These are phyloP conservation scores for Coleophoma cylindrospora DNA, from an alignment of 2,329 filamentous ascomycete genomes.

Conservation along the genomic window DNA sequence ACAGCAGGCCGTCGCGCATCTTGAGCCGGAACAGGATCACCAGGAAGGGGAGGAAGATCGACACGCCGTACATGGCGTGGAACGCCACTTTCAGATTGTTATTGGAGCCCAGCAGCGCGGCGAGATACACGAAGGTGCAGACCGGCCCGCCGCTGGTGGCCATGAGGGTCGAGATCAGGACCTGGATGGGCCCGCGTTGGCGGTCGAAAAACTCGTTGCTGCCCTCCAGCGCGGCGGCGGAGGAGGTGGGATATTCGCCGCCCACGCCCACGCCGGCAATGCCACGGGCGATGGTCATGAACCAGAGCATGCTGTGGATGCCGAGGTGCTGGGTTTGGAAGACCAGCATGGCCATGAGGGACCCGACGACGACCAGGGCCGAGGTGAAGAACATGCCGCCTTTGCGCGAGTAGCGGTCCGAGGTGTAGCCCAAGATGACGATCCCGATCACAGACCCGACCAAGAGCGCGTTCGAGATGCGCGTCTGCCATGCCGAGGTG, in stretches of 20 bases:
- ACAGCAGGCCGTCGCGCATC: slow-evolving; percentile 29
- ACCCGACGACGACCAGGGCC: slow-evolving; percentile 24
- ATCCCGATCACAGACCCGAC: slow-evolving; percentile 28
- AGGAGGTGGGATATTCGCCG: slow-evolving; percentile 32
- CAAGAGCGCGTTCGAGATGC: slow-evolving; percentile 27
- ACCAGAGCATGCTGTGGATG: slow-evolving; percentile 30
- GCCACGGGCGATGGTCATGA: slow-evolving; percentile 29
- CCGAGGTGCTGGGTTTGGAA: slow-evolving; percentile 24
- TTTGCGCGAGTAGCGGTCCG: slow-evolving; percentile 27
- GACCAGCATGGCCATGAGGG: slow-evolving; percentile 29
- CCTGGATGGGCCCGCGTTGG: slow-evolving; percentile 28
- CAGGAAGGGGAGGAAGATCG: slow-evolving; percentile 26
- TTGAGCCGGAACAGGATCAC: slow-evolving; percentile 28
- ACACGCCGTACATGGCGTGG: slow-evolving; percentile 27
- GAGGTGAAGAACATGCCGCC: slow-evolving; percentile 27
- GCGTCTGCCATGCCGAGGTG: slow-evolving; percentile 24
- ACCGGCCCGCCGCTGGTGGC: slow-evolving; percentile 28
- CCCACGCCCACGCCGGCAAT: slow-evolving; percentile 32
- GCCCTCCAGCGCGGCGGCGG: slow-evolving; percentile 30
- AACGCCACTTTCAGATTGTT: slow-evolving; percentile 25
- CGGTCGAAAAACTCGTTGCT: slow-evolving; percentile 22
- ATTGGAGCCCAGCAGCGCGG: slow-evolving; percentile 28
- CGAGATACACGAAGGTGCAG: slow-evolving; percentile 30
- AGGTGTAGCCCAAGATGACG: slow-evolving; percentile 25
- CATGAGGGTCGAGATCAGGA: slow-evolving; percentile 30